A percentile compares a stretch with the other conserved stretches of the same genome.
Evolutionary conservation across 805 yeast species (phyloP).

Genomic region (Nakazawaea sp.): DNA sequence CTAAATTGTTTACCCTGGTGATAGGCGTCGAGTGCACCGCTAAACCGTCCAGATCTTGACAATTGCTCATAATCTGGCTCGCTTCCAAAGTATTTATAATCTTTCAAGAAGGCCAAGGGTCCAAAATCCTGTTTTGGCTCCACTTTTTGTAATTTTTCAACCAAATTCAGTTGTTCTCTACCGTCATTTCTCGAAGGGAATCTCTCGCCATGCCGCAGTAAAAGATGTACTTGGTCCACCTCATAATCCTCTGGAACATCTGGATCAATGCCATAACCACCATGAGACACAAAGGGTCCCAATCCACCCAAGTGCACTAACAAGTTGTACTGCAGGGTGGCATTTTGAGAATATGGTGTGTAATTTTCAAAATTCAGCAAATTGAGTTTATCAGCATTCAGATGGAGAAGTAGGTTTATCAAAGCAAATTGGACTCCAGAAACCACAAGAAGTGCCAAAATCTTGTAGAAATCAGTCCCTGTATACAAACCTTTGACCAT

Average conservation of each 20-base stretch:
- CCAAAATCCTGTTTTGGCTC: constrained; percentile 24
- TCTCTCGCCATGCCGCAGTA: constrained; percentile 55
- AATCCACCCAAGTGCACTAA: constrained; percentile 42
- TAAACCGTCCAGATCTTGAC: constrained; percentile 41
- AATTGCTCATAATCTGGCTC: constrained; percentile 42
- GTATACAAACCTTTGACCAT: too few species aligned
- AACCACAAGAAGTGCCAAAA: too few species aligned
- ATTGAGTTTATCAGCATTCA: too few species aligned
- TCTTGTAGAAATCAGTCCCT: too few species aligned
- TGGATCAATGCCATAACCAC: constrained; percentile 46
- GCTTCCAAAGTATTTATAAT: constrained; percentile 37
- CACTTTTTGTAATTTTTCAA: constrained; percentile 10
- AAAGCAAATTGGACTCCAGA: too few species aligned
- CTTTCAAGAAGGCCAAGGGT: constrained; percentile 37
- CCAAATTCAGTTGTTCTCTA: constrained; percentile 9
- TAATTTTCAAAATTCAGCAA: too few species aligned
- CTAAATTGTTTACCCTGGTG: constrained; percentile 44
- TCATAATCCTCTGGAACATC: constrained; percentile 44
- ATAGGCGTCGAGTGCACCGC: constrained; percentile 44
- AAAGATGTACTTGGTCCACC: constrained; percentile 46
- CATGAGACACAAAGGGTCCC: constrained; percentile 44
- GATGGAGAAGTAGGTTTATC: too few species aligned
- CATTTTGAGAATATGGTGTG: background rate
- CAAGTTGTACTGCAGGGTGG: constrained; percentile 32
- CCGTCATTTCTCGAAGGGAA: constrained; percentile 30